Conservation (phyloP, 768 basidiomycete species). For the Lentinus tigrinus region DNA sequence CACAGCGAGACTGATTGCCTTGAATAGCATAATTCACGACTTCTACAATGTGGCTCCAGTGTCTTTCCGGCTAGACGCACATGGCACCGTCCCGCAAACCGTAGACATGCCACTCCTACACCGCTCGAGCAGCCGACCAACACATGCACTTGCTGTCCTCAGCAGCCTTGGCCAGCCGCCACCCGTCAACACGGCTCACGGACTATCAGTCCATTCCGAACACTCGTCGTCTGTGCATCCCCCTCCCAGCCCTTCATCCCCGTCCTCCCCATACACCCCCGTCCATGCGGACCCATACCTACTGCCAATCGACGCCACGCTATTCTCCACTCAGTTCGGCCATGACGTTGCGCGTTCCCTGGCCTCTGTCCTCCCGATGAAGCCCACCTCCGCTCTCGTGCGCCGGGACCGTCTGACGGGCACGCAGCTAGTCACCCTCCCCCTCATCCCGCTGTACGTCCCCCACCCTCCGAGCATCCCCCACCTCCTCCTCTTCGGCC, state of each 20-base stretch:
- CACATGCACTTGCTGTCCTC: conserved; percentile 54
- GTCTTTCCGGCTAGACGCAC: conserved; percentile 18
- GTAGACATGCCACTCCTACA: conserved; percentile 49
- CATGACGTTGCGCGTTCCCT: conserved; percentile 34
- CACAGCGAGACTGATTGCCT: background rate
- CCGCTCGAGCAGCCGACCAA: conserved; percentile 48
- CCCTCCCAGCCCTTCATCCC: background rate
- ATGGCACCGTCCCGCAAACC: conserved; percentile 37
- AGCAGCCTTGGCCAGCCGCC: conserved; percentile 25
- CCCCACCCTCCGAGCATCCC: conserved; percentile 57
- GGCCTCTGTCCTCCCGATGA: background rate
- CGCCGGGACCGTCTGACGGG: conserved; percentile 28
- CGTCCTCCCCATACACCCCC: conserved; percentile 30
- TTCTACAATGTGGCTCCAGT: conserved; percentile 34
- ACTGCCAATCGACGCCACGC: conserved; percentile 51
- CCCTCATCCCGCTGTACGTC: conserved; percentile 46
- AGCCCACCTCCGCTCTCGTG: conserved; percentile 24
- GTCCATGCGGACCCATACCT: conserved; percentile 23
- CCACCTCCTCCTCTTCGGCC: conserved; percentile 57
- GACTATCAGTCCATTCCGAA: background rate
- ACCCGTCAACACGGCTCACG: conserved; percentile 12
- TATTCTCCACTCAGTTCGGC: conserved; percentile 42
- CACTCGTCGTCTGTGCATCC: background rate
- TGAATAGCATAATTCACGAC: conserved; percentile 31
- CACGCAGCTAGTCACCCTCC: conserved; percentile 44